Evolutionary conservation across 1,284 basidiomycete species (phyloP), one percentile per base, ranked within the genome.

Genomic region (Prillingera fragicola): DNA sequence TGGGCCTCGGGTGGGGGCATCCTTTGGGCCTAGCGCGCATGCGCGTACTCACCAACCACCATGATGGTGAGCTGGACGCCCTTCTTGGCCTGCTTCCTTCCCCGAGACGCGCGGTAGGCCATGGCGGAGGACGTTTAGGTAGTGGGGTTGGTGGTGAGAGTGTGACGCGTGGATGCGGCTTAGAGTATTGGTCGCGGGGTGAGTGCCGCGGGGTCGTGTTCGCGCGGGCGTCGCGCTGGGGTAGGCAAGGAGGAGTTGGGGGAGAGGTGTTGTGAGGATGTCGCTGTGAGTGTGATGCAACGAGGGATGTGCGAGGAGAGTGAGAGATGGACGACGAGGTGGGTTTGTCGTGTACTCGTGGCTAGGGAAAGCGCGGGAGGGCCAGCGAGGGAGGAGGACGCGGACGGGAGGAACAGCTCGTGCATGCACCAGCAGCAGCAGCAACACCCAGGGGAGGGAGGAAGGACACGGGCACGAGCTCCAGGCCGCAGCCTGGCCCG

Each of bases 31-130:
- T 14, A 14, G 9, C 28, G n/a, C 10, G 22, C 19, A n/a, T 26
- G 38, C 15, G 31, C 15, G 23, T 15, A 67, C 72, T 63, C 52
- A 91, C 88, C 88, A 63, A 92, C 88, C 42, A 92, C 88, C 88
- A 90, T 91, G 59, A 91, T 71, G 59, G 89, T 94, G 76, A 94
- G 88, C 76, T 92, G 90, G 43, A 94, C 86, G 72, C 89, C 89
- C 80, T 94, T 94, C 77, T 94, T 95, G 72, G 87, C 88, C 73
- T 91, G 91, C 77, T 91, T 94, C 35, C 74, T 67, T 52, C 84
- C 85, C 71, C 85, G 81, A 66, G 86, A 84, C 75, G 84, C 81
- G 67, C 84, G 83, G 60, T 86, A 64, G 14, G 60, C 56, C 61
- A 70, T 69, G 33, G 31, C 37, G 15, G 37, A 33, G n/a, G n/a